Evolutionary conservation across 1,284 basidiomycete species (phyloP), one percentile per base, ranked within the genome.

Genomic region (Waitea zeae): DNA sequence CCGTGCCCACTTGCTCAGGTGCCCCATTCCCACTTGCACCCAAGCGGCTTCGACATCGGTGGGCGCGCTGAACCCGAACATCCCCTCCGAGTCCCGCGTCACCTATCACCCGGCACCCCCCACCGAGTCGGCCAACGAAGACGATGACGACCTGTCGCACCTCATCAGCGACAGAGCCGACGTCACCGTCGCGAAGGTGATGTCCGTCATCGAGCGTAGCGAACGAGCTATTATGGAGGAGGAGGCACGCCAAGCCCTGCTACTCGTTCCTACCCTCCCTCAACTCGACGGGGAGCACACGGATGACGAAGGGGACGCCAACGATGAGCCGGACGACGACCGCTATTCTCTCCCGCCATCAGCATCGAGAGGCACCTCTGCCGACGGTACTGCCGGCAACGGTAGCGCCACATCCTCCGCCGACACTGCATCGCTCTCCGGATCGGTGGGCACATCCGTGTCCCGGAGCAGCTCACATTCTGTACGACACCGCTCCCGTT

Each of bases 141-240:
- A 24, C 22, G 11, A 28, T 18, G 4, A 31, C 22, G 31, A 42
- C 39, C n/a, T 35, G 42, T 44, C n/a, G 38, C 42, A 11, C 44
- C 49, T 9, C 47, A 52, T 17, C 45, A n/a, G n/a, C n/a, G n/a
- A n/a, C n/a, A n/a, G 48, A 29, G 48, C 60, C 20, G 81, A 86
- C 49, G 67, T 83, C 42, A 63, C 69, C 33, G 51, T 82, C 31
- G 70, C 62, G 48, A 78, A 74, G 47, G 51, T 83, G 42, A 41
- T 80, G 17, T 46, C 48, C 30, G 56, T 77, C 39, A 48, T n/a
- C 69, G 36, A 40, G 6, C 38, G 37, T 6, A 33, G 34, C 24
- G 35, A 35, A 19, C 29, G 31, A 17, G 14, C 18, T 37, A 24
- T 35, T 11, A 37, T 38, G 17, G 37, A 32, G 14, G 30, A 40